A percentile compares a stretch with the other conserved stretches of the same genome.
Conservation (phyloP, 345 rosid species). For the Nephelium lappaceum region DNA sequence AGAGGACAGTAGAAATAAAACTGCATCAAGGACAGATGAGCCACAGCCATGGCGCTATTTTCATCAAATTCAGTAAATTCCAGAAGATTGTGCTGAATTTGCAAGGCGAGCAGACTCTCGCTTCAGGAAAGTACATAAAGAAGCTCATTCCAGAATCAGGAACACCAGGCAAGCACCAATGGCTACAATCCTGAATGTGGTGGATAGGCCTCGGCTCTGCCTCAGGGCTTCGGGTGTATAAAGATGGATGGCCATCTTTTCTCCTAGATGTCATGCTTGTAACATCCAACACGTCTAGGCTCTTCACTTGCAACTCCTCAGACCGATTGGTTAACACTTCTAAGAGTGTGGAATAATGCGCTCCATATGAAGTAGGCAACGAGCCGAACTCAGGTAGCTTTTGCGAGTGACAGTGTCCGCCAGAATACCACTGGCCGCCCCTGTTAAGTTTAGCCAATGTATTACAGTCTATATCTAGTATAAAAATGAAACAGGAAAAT, state of each 20-base stretch:
- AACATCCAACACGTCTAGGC: conserved; percentile 50
- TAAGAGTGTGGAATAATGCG: conserved; percentile 27
- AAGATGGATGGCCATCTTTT: conserved; percentile 69
- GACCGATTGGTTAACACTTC: conserved; percentile 38
- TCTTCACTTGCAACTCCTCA: conserved; percentile 28
- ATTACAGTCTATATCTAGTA: background rate
- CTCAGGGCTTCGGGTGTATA: conserved; percentile 49
- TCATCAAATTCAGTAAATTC: conserved; percentile 7
- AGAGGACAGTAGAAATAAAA: too few species aligned
- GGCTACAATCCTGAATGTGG: conserved; percentile 78
- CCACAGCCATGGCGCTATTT: conserved; percentile 1
- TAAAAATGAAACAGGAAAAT: background rate
- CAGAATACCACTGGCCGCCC: conserved; percentile 58
- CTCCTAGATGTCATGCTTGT: conserved; percentile 55
- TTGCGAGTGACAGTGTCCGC: conserved; percentile 60
- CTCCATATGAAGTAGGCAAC: conserved; percentile 35
- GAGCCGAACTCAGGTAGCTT: conserved; percentile 57
- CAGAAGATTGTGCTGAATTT: conserved; percentile 18
- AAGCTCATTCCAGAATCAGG: conserved; percentile 71
- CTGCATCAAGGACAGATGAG: too few species aligned
- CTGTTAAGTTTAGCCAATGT: conserved; percentile 32
- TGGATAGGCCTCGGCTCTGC: conserved; percentile 43
- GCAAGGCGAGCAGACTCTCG: conserved; percentile 11
- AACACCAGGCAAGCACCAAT: conserved; percentile 81
- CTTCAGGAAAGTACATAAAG: conserved; percentile 48